Evolutionary conservation across 2,329 filamentous ascomycete species (phyloP).

Genomic region (Zalaria obscura): DNA sequence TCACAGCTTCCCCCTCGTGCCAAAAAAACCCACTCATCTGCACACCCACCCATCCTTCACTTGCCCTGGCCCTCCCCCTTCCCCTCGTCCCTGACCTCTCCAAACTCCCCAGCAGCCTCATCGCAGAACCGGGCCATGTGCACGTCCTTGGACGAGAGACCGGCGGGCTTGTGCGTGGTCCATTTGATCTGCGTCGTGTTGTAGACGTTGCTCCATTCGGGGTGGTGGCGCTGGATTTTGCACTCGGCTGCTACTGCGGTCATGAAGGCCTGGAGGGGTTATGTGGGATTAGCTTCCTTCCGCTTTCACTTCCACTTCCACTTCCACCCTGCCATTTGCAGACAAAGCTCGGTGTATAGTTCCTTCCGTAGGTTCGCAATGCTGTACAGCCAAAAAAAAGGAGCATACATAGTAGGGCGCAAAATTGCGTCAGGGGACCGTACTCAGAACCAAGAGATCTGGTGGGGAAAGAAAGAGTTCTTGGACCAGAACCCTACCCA

Average conservation of each 20-base stretch:
- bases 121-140: slow-evolving; percentile 50
- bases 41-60: too few relatives aligned
- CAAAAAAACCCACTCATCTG: too few relatives aligned
- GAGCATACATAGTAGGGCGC: not conserved
- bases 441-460: too few relatives aligned
- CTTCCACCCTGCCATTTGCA: not conserved
- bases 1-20: too few relatives aligned
- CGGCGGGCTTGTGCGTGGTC: slow-evolving; percentile 56
- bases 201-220: slow-evolving; percentile 66
- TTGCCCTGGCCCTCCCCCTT: too few relatives aligned
- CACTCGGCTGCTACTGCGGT: slow-evolving; percentile 55
- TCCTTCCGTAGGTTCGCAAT: not conserved
- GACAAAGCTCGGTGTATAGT: not conserved
- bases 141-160: slow-evolving; percentile 51
- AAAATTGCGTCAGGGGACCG: too few relatives aligned
- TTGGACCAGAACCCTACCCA: not conserved
- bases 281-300: too few relatives aligned
- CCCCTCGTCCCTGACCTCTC: slow-evolving; percentile 8
- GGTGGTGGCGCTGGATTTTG: slow-evolving; percentile 55
- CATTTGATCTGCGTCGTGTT: slow-evolving; percentile 57
- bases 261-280: slow-evolving; percentile 52
- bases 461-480: not conserved
- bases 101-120: slow-evolving; percentile 15
- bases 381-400: not conserved
- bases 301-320: too few relatives aligned